Evolutionary conservation across 306 rosid genomes (phyloP), one percentile per base, ranked within the genome.

Genomic region (Gleditsia sinensis): DNA sequence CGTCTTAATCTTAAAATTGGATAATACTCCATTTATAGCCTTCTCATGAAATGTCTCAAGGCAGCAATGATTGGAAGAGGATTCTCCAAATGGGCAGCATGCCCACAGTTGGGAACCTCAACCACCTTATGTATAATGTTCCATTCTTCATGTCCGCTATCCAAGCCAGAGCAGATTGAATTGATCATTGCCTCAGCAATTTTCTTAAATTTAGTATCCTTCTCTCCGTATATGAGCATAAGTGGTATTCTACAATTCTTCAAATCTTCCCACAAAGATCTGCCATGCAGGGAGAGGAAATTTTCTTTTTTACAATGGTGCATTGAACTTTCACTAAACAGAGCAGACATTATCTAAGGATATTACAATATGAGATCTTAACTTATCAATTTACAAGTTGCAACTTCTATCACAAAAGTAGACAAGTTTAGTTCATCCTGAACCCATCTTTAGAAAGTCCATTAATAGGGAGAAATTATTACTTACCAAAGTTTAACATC

Each of bases 41-140:
- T 88, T n/a, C 71, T 66, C 51, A 82, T 2, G 75, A 85, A 94
- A 71, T 43, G 84, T 74, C 85, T 84, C 79, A 91, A 80, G 59
- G 93, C 91, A 74, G 76, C 64, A 77, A 91, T 54, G 20, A 88
- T 50, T 43, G 88, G 83, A 62, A 94, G 97, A 61, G 98, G 97
- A 74, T 91, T 94, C 84, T 94, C 98, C 75, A 94, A 80, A 83
- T 94, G 98, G 17, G 76, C 89, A 65, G 97, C 97, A 78, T 94
- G 97, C 30, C 98, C 98, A 60, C 86, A 83, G 57, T 83, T 67
- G 20, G 96, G 94, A 79, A 91, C 73, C 85, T 90, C 90, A 74
- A 90, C 81, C 32, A 84, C 82, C 64, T 88, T 86, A 48, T 75
- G 90, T 23, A 86, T 67, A 55, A 67, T 75, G 45, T 54, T 64